Evolutionary conservation across 805 yeast genomes (phyloP), one percentile per base, ranked within the genome.

Genomic region (Nematodospora valgi): DNA sequence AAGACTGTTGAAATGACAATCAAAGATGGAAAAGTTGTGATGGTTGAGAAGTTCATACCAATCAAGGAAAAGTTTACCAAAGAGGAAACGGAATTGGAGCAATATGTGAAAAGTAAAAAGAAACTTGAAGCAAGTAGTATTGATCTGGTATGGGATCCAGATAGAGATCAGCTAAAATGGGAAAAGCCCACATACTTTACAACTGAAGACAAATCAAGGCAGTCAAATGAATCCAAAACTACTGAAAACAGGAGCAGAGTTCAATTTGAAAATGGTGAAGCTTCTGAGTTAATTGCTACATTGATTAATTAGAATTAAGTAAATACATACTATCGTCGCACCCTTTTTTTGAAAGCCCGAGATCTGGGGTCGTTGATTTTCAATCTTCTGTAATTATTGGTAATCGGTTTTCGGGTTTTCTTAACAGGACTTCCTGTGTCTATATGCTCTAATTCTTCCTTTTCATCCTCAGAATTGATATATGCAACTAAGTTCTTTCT

Each of bases 1-100:
- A 76, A 74, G 39, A 83, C 84, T 2, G 67, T 93, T 31, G 86
- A 84, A 45, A 80, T 93, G 71, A 78, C 82, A 13, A 79, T 93
- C 15, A 69, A 74, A 26, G 82, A 89, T 40, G 95, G 96, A 6
- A 86, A 86, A 51, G 95, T 86, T 2, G 67, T 70, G 7, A 65
- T 83, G 66, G 72, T 69, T 13, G 87, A 81, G 39, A 68, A 53
- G 48, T 43, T 41, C 16, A 36, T 36, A 4, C 27, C 40, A 2
- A 30, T 36, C 3, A 41, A 24, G 12, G 43, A 49, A 15, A 23
- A 15, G 3, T 49, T 60, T 11, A 56, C 56, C n/a, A 59, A 46
- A 3, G 57, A 68, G 32, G 62, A 72, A 26, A 52, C 51, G 11
- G 51, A 53, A n/a, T 55, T 67, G 28, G 70, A 69, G 41, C 59